Evolutionary conservation across 179 eudicot species (phyloP), one percentile per base, ranked within the genome.

Genomic region (Camellia oleifera): DNA sequence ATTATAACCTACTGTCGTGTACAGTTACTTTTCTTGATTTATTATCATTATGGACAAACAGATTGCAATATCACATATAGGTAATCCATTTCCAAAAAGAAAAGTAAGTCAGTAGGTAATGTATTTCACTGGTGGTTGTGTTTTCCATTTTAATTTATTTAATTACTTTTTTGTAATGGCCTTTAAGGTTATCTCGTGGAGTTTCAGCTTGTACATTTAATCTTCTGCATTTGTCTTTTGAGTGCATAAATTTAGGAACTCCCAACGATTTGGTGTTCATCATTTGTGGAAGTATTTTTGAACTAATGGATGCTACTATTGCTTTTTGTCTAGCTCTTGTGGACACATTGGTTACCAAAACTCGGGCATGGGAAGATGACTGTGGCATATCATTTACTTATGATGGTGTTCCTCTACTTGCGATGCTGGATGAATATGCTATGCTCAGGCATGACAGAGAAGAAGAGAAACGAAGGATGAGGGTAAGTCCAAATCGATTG

Each of bases 391-490:
- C 89, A 81, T 96, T 96, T 82, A 79, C 88, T 1, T 96, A 92
- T 75, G 92, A 91, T 82, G 94, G 97, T 84, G 99, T 94, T 79
- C 92, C 94, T 71, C 77, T 96, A 66, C 90, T 94, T 78, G 93
- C 91, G 4, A 90, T 88, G 88, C 86, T 96, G 76, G 98, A 96
- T 74, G 98, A 96, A 69, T 91, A 92, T 78, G 84, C 83, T n/a
- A 82, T 86, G 91, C 97, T 91, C 82, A 91, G 98, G 80, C 97
- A 90, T 15, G 92, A 90, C 57, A 89, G 98, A 83, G 99, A 94
- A 85, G 98, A 94, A 75, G 99, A 94, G 84, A 96, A 96, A 81
- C 92, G 92, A 81, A 89, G 90, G 88, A 72, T 87, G 83, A 89
- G 93, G 98, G 99, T 92, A 90, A 81, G 89, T 81, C 82, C 52